Evolutionary conservation across 164 flowering plant genomes (phyloP).

Genomic region (Sextonia rubra): DNA sequence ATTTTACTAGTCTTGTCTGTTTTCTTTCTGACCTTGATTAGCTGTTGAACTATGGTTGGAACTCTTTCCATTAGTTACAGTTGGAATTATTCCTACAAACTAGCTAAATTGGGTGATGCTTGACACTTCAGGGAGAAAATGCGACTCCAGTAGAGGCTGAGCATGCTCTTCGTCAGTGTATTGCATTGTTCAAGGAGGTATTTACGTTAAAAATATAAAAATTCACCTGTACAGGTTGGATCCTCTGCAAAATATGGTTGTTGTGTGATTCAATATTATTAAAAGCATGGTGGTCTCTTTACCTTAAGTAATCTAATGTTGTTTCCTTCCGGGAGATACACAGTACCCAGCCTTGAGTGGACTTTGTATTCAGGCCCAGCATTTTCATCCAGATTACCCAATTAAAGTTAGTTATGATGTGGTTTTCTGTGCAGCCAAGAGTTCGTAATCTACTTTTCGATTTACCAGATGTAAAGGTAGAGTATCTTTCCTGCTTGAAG

Average conservation of each 20-base stretch:
- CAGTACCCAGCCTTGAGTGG: no score
- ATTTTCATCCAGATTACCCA: not conserved
- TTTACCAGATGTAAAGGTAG: constrained; percentile 37
- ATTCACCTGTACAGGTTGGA: no score
- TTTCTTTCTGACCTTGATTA: not conserved
- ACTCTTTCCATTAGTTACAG: not conserved
- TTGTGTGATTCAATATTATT: not conserved
- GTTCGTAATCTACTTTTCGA: constrained; percentile 15
- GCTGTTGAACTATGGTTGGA: not conserved
- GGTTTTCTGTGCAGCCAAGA: constrained; percentile 30
- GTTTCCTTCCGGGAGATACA: not conserved
- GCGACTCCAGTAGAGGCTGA: constrained; percentile 34
- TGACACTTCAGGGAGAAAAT: constrained; percentile 24
- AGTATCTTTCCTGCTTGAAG: constrained; percentile 52
- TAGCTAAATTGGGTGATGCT: not conserved
- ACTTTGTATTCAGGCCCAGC: not conserved
- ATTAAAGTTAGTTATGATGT: not conserved
- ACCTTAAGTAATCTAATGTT: not conserved
- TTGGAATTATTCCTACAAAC: not conserved
- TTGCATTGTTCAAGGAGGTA: constrained; percentile 67
- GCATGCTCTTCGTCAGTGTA: constrained; percentile 44
- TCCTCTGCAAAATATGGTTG: not conserved
- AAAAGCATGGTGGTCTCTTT: no score
- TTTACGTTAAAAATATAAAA: not conserved
- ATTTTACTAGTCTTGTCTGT: no score